A percentile compares a stretch with the other conserved stretches of the same genome.
These are phyloP conservation scores for Thalassiosira mediterranea DNA, from an alignment of 352 stramenopile species.

Conservation along the genomic window DNA sequence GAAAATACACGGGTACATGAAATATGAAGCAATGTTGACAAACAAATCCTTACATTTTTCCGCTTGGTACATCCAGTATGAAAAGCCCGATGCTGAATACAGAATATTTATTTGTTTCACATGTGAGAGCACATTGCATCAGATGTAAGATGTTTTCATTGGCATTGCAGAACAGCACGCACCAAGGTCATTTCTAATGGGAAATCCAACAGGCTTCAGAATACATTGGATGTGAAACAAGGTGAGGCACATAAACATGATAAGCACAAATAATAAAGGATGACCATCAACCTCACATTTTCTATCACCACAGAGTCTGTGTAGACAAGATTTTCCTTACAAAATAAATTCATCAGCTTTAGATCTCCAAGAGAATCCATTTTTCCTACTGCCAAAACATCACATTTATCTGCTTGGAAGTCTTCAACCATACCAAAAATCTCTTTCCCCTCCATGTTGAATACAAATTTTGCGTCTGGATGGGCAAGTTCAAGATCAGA, in stretches of 20 bases:
- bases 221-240: no score
- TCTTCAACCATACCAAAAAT: constrained; percentile 30
- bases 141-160: no score
- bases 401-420: constrained; percentile 29
- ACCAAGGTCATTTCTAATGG: constrained; percentile 22
- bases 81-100: constrained; percentile 27
- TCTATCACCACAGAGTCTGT: constrained; percentile 34
- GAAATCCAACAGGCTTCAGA: constrained; percentile 30
- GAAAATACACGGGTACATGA: no score
- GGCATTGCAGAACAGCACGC: no score
- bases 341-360: constrained; percentile 19
- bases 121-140: no score
- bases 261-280: no score
- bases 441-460: constrained; percentile 13
- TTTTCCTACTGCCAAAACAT: constrained; percentile 30
- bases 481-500: constrained; percentile 6
- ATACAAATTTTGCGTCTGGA: constrained; percentile 29
- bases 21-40: no score
- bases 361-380: constrained; percentile 20
- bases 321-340: constrained; percentile 32
- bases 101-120: no score
- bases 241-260: no score
- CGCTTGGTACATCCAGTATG: constrained; percentile 39
- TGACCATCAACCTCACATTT: no score
- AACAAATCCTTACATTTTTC: no score